phyloP scores from a whole-genome alignment of 176 grass and related monocot genomes.

The Paspalum vaginatum region DNA sequence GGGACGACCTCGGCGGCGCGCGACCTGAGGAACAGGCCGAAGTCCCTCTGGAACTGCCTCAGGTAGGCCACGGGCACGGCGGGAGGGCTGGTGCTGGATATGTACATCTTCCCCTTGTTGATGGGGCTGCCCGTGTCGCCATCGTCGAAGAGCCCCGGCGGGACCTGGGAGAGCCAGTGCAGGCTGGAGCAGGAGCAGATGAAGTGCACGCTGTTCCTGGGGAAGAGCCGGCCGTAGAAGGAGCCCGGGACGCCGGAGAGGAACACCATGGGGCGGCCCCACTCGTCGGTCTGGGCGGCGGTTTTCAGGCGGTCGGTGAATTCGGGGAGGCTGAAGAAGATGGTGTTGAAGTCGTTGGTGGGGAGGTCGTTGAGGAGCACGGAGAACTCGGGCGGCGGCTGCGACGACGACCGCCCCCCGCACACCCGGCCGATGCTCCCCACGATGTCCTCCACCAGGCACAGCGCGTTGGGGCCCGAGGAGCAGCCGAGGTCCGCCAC shows the following conservation, averaged over 20 bases:
- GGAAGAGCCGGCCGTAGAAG: slow-evolving; percentile 88
- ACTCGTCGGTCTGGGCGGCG: slow-evolving; percentile 50
- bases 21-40: slow-evolving; percentile 73
- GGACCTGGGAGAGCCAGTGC: slow-evolving; percentile 95
- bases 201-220: slow-evolving; percentile 72
- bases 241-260: slow-evolving; percentile 83
- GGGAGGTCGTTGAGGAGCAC: slow-evolving; percentile 98
- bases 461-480: slow-evolving; percentile 83
- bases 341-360: slow-evolving; percentile 94
- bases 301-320: slow-evolving; percentile 64
- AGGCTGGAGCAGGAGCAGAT: slow-evolving; percentile 88
- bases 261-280: slow-evolving; percentile 71
- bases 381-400: slow-evolving; percentile 75
- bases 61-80: slow-evolving; percentile 60
- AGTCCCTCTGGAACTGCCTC: slow-evolving; percentile 88
- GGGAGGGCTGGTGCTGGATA: slow-evolving; percentile 68
- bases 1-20: slow-evolving; percentile 69
- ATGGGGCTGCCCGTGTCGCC: slow-evolving; percentile 48
- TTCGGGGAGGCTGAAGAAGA: slow-evolving; percentile 77
- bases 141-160: neutral
- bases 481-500: slow-evolving; percentile 93
- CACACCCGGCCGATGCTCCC: slow-evolving; percentile 56
- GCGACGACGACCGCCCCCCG: slow-evolving; percentile 36
- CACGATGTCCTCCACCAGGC: slow-evolving; percentile 72
- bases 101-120: slow-evolving; percentile 89